Evolutionary conservation across 2,329 filamentous ascomycete genomes (phyloP).

Genomic region (Ophiocordyceps polyrhachis-furcata): DNA sequence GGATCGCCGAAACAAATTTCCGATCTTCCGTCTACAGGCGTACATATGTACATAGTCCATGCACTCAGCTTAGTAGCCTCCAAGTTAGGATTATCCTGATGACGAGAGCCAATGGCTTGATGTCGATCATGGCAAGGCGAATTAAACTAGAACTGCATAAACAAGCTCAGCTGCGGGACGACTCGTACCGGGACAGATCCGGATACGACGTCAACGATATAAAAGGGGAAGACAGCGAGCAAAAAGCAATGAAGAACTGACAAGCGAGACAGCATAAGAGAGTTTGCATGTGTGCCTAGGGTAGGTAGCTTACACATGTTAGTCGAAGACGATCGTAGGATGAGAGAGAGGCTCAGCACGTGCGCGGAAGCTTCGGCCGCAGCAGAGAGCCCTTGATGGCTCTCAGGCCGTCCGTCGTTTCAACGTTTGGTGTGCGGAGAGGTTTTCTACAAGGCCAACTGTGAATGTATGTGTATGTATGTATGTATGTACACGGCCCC

Average conservation of each 20-base stretch:
- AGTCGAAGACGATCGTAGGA: too few relatives aligned
- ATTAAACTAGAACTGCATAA: too few relatives aligned
- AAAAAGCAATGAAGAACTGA: not conserved
- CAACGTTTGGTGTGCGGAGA: not conserved
- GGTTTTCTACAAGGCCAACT: not conserved
- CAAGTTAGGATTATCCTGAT: too few relatives aligned
- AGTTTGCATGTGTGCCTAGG: not conserved
- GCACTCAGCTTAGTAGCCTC: too few relatives aligned
- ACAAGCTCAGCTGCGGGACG: too few relatives aligned
- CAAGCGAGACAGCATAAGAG: not conserved
- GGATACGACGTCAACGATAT: not conserved
- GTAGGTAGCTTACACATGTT: not conserved
- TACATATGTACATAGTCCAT: too few relatives aligned
- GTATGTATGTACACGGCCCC: not conserved
- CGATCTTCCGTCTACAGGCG: not conserved
- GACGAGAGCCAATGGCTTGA: too few relatives aligned
- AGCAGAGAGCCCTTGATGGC: not conserved
- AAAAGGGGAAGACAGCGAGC: not conserved
- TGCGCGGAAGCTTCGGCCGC: not conserved
- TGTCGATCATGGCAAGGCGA: too few relatives aligned
- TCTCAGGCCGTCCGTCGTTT: not conserved
- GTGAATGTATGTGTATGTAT: too few relatives aligned
- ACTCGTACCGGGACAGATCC: too few relatives aligned
- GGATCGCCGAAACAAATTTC: not conserved
- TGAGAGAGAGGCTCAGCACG: not conserved